Percentiles rank a stretch among this genome's conserved stretches.
Evolutionary conservation across 2,329 filamentous ascomycete species (phyloP).

Genomic region (Trichoderma cornu-damae): DNA sequence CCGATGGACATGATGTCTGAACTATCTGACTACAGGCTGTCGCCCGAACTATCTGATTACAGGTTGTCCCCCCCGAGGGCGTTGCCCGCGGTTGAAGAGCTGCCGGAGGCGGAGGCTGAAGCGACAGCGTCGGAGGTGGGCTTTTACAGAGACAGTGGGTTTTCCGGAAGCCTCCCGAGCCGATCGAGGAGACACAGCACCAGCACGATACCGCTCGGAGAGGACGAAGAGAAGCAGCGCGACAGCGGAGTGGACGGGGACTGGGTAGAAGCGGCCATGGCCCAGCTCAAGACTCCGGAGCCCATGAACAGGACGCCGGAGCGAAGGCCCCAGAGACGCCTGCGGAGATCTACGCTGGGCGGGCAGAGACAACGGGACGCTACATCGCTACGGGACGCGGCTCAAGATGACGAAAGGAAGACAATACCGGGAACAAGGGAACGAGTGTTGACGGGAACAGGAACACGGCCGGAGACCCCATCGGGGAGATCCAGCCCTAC

Average conservation of each 20-base stretch:
- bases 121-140: conserved; percentile 20
- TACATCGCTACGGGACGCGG: conserved; percentile 29
- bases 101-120: conserved; percentile 42
- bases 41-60: conserved; percentile 37
- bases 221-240: conserved; percentile 42
- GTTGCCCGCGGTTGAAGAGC: conserved; percentile 49
- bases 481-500: conserved; percentile 19
- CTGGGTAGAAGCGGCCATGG: conserved; percentile 33
- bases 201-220: conserved; percentile 18
- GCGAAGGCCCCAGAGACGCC: conserved; percentile 21
- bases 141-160: conserved; percentile 28
- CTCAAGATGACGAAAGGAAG: conserved; percentile 44
- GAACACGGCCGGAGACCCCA: conserved; percentile 18
- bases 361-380: conserved; percentile 35
- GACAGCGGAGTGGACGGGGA: conserved; percentile 54
- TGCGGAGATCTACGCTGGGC: conserved; percentile 30
- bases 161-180: conserved; percentile 38
- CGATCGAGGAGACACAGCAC: conserved; percentile 35
- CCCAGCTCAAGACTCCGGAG: conserved; percentile 28
- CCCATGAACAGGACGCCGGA: conserved; percentile 17
- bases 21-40: conserved; percentile 17
- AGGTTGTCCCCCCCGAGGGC: conserved; percentile 39
- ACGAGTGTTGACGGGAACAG: conserved; percentile 21
- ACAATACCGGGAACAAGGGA: conserved; percentile 20
- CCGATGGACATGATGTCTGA: conserved; percentile 16